Evolutionary conservation across 371 early-diverging fungal genomes (phyloP).

Genomic region (Thermomucor indicae-seudaticae): DNA sequence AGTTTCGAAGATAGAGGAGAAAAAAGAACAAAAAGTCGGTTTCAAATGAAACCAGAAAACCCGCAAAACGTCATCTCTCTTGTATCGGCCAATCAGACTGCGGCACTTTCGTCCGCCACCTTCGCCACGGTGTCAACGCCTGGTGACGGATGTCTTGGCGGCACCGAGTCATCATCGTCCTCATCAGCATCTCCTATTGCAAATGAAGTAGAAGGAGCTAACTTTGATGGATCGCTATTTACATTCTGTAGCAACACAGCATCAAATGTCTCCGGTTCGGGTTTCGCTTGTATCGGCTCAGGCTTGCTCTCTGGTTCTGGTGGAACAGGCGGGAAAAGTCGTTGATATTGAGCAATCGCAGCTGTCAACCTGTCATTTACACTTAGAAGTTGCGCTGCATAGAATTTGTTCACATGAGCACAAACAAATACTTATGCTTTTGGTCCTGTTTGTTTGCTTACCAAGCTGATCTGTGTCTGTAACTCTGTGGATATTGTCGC

Average conservation of each 20-base stretch:
- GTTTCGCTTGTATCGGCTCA: neutral
- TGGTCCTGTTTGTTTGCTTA: constrained; percentile 12
- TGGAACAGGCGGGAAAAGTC: constrained; percentile 10
- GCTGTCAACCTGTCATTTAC: constrained; percentile 35
- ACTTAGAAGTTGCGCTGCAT: constrained; percentile 22
- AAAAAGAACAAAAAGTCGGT: neutral
- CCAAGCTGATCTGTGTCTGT: constrained; percentile 36
- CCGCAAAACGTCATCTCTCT: neutral
- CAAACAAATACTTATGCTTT: neutral
- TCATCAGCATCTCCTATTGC: constrained; percentile 56
- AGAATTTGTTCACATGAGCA: neutral
- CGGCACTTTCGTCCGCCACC: constrained; percentile 7
- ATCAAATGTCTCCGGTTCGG: neutral
- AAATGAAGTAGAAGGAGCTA: constrained; percentile 27
- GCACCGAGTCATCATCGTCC: constrained; percentile 25
- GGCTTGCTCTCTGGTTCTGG: neutral
- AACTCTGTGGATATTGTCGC: constrained; percentile 26
- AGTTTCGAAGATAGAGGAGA: too few relatives aligned
- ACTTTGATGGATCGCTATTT: neutral
- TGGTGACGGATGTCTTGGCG: constrained; percentile 4
- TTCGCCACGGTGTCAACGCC: constrained; percentile 1
- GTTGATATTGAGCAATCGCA: constrained; percentile 17
- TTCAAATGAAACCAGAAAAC: neutral
- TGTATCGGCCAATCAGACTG: neutral
- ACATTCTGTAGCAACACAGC: neutral